phyloP scores from a whole-genome alignment of 495 filamentous ascomycete genomes.

The Glarea lozoyensis region DNA sequence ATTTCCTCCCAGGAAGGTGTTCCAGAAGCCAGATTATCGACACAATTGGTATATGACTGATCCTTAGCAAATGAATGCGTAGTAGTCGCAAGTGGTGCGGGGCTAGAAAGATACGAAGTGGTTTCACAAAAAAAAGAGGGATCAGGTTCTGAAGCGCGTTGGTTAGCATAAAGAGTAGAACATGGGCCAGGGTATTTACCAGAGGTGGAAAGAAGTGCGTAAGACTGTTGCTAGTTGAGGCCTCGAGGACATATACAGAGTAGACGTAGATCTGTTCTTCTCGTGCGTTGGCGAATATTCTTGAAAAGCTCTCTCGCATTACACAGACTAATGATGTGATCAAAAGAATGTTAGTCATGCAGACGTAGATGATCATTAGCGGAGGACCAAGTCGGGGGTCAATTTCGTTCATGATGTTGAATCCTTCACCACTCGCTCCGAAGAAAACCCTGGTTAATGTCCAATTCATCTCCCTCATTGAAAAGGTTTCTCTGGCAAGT shows the following conservation, averaged over 20 bases:
- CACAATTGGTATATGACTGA: constrained; percentile 46
- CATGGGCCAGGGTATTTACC: constrained; percentile 17
- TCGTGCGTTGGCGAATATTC: constrained; percentile 59
- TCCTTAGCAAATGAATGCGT: constrained; percentile 70
- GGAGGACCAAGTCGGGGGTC: constrained; percentile 52
- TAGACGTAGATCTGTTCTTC: constrained; percentile 86
- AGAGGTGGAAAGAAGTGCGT: constrained; percentile 64
- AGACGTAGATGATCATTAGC: constrained; percentile 75
- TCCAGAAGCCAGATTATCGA: constrained; percentile 41
- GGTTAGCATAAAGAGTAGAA: constrained; percentile 15
- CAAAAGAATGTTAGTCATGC: constrained; percentile 81
- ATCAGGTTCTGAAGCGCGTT: constrained; percentile 63
- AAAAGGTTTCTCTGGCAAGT: constrained; percentile 69
- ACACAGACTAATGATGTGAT: constrained; percentile 87
- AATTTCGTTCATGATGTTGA: constrained; percentile 51
- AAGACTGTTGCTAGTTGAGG: constrained; percentile 67
- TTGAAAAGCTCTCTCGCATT: constrained; percentile 80
- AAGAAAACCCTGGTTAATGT: constrained; percentile 79
- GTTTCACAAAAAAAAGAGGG: constrained; percentile 73
- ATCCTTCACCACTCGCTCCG: constrained; percentile 69
- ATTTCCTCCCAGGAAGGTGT: constrained; percentile 19
- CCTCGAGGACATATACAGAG: constrained; percentile 66
- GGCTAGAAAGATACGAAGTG: constrained; percentile 67
- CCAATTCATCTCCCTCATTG: constrained; percentile 71
- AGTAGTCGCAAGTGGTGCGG: constrained; percentile 60